Evolutionary conservation across 495 filamentous ascomycete genomes (phyloP).

Genomic region (Penicillium ucsense): DNA sequence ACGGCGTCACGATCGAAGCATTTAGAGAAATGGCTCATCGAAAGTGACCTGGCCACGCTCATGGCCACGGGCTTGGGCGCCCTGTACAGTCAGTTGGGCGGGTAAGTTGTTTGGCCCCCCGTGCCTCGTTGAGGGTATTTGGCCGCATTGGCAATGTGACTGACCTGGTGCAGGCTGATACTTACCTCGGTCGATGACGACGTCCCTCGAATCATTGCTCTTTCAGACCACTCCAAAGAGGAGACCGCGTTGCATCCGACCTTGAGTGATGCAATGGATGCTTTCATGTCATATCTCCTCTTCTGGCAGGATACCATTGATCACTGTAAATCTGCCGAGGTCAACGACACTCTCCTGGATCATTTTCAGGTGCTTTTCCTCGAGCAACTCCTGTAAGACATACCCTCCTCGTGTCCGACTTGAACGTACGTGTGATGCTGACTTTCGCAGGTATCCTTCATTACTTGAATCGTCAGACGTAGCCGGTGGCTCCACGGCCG

Average conservation of each 20-base stretch:
- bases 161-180: constrained; percentile 25
- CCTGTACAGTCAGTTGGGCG: constrained; percentile 91
- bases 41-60: constrained; percentile 89
- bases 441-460: constrained; percentile 69
- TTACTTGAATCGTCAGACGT: constrained; percentile 92
- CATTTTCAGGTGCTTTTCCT: constrained; percentile 97
- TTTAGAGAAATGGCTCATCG: constrained; percentile 91
- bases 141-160: neutral
- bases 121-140: neutral
- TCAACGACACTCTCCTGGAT: constrained; percentile 85
- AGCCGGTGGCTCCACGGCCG: constrained; percentile 91
- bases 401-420: neutral
- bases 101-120: constrained; percentile 25
- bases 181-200: constrained; percentile 42
- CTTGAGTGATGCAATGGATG: constrained; percentile 73
- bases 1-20: constrained; percentile 71
- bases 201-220: constrained; percentile 68
- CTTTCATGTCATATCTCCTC: constrained; percentile 85
- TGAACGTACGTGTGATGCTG: neutral
- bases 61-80: constrained; percentile 96
- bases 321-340: constrained; percentile 83
- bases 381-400: constrained; percentile 76
- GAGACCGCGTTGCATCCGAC: constrained; percentile 33
- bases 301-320: constrained; percentile 99
- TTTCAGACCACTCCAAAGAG: constrained; percentile 64